Evolutionary conservation across 2,329 filamentous ascomycete genomes (phyloP), one percentile per base, ranked within the genome.

Genomic region (Stemphylium vesicarium): DNA sequence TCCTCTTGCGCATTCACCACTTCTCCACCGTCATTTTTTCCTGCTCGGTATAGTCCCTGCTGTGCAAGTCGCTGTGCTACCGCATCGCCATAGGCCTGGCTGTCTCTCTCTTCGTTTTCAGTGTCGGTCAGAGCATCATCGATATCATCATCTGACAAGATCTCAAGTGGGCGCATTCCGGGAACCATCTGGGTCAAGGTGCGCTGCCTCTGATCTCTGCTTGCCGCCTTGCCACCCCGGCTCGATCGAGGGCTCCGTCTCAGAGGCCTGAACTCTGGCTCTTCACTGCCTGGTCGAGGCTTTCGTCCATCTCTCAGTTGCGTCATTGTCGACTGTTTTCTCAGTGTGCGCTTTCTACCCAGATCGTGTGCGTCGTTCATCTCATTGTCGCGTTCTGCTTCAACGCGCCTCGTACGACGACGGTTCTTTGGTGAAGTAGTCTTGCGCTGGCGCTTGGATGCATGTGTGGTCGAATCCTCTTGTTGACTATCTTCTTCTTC

Each of bases 171-270:
- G 8, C 47, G 60, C 54, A 72, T 60, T 1, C 67, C 62, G 15
- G 67, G 69, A 15, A 75, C 57, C 70, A 75, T 75, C 37, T 75
- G 72, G 9, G 72, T 75, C 47, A 75, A 58, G 1, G 72, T 75
- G 12, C 62, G 63, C 44, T 75, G 72, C 43, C 65, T 60, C 16
- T 45, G 43, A 46, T 68, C 65, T 15, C 60, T 63, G 15, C 35
- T 54, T 15, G 38, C 53, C n/a, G 46, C 53, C 31, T 33, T 56
- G 2, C 60, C 62, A 33, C 64, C 49, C 66, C 60, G 68, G 16
- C 65, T 72, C 38, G 46, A 50, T 35, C 69, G 56, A 18, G 60
- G 37, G 13, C 32, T 48, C 16, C 62, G 63, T 26, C 62, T 69
- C 1, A 65, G 42, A 7, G 63, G 64, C 38, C 61, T 64, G 35